These are phyloP conservation scores for Colletotrichum spinosum DNA, from an alignment of 2,329 filamentous ascomycete species.

Conservation along the genomic window DNA sequence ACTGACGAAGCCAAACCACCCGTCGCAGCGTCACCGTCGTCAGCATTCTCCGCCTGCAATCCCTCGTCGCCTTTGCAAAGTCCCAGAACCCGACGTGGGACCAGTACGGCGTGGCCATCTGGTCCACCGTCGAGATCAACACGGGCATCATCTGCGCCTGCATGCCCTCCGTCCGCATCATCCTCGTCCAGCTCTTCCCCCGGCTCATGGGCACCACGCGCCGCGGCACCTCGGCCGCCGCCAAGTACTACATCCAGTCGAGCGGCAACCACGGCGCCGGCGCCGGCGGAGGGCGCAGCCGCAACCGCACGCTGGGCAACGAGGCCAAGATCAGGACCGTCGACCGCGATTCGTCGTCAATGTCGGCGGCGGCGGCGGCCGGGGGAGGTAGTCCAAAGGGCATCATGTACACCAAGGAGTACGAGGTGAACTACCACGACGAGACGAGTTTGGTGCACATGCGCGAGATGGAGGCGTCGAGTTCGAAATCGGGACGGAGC, in stretches of 20 bases:
- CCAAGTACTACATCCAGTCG: slow-evolving; percentile 33
- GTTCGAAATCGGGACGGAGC: slow-evolving; percentile 29
- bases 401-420: slow-evolving; percentile 49
- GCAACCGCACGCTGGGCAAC: slow-evolving; percentile 27
- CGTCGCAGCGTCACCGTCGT: slow-evolving; percentile 50
- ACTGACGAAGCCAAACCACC: slow-evolving; percentile 1
- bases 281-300: slow-evolving; percentile 34
- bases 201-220: slow-evolving; percentile 43
- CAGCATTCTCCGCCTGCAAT: slow-evolving; percentile 50
- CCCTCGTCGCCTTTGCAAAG: slow-evolving; percentile 46
- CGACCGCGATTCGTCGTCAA: slow-evolving; percentile 2
- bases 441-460: slow-evolving; percentile 47
- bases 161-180: slow-evolving; percentile 50
- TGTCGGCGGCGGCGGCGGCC: no score
- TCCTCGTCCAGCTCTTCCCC: slow-evolving; percentile 54
- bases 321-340: slow-evolving; percentile 31
- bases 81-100: slow-evolving; percentile 50
- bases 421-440: slow-evolving; percentile 49
- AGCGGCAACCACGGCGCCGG: slow-evolving; percentile 23
- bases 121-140: slow-evolving; percentile 53
- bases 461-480: slow-evolving; percentile 40
- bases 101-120: slow-evolving; percentile 46
- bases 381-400: slow-evolving; percentile 35
- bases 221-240: slow-evolving; percentile 35
- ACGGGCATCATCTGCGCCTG: slow-evolving; percentile 53